A percentile compares a stretch with the other conserved stretches of the same genome.
Conservation (phyloP, 2,329 filamentous ascomycete genomes). For the Allantophomopsis lycopodina region DNA sequence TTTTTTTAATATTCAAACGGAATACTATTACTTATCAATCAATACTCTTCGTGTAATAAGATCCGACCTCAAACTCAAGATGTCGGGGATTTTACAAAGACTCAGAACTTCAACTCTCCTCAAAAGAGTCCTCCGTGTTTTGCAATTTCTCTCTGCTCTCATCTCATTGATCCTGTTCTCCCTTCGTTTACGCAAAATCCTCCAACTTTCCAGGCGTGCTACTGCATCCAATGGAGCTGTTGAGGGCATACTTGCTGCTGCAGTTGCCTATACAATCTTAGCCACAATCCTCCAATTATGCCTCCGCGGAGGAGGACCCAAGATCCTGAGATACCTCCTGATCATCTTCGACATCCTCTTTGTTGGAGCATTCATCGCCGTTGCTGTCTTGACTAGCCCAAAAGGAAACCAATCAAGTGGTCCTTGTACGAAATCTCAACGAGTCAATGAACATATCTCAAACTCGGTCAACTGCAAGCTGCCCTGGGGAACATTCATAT, state of each 20-base stretch:
- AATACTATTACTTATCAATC: too few relatives aligned
- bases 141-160: slow-evolving; percentile 28
- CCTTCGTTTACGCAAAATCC: slow-evolving; percentile 13
- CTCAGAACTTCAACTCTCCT: too few relatives aligned
- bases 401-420: slow-evolving; percentile 19
- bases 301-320: slow-evolving; percentile 19
- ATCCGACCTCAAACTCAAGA: too few relatives aligned
- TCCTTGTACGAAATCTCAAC: slow-evolving; percentile 13
- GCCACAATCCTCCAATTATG: slow-evolving; percentile 19
- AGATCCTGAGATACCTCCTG: slow-evolving; percentile 23
- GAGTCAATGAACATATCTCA: slow-evolving; percentile 9
- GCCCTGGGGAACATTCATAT: slow-evolving; percentile 26
- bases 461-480: slow-evolving; percentile 20
- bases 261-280: slow-evolving; percentile 26
- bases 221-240: slow-evolving; percentile 24
- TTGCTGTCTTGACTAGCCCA: slow-evolving; percentile 24
- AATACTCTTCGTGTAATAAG: too few relatives aligned
- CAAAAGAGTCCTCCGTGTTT: neutral
- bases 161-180: slow-evolving; percentile 29
- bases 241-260: slow-evolving; percentile 29
- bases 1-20: too few relatives aligned
- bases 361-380: slow-evolving; percentile 28
- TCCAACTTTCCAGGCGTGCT: slow-evolving; percentile 20
- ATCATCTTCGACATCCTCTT: slow-evolving; percentile 24
- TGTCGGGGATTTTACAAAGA: too few relatives aligned